Evolutionary conservation across 257 asterid species (phyloP), one percentile per base, ranked within the genome.

Genomic region (Parsonsia alboflavescens): DNA sequence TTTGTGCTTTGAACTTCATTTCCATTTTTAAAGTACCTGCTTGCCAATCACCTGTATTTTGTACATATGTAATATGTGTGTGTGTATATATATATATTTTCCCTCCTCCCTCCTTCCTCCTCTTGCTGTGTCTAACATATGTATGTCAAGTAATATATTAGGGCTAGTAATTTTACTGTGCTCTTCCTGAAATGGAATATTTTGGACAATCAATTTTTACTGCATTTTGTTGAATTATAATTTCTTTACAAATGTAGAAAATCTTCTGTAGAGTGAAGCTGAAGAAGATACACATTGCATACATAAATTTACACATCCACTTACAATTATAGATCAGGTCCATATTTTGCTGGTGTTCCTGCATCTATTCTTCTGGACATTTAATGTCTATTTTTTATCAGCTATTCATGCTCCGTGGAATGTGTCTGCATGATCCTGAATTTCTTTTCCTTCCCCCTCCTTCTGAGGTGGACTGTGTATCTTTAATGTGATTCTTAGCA

Each of bases 201-300:
- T 72, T 33, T 53, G 66, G 65, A 39, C 67, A 50, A 36, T 53
- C 50, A 54, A n/a, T 21, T 54, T 24, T 33, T 72, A 56, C 45
- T 24, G 7, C 1, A 7, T 42, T 5, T 33, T 33, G 39, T 33
- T 33, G 39, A 33, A 33, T 33, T 33, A 33, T 33, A 33, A 33
- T 33, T 1, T 33, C 3, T 33, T 33, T 33, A 33, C 39, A 33
- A 33, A 33, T 33, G 2, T 42, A 42, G 26, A 70, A 49, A 7
- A 30, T 49, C 24, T 19, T 52, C 13, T 11, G 1, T 70, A 30
- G 24, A 33, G 5, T 19, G 26, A 10, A 70, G 36, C 11, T 26
- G n/a, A 50, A 30, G 41, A 2, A 30, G 41, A 2, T 6, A 12
- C 15, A 26, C 41, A 45, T 1, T 5, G 42, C 44, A 9, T 8